A percentile compares a stretch with the other conserved stretches of the same genome.
Evolutionary conservation across 495 filamentous ascomycete species (phyloP).

Genomic region (Penicillium ochrochloron): DNA sequence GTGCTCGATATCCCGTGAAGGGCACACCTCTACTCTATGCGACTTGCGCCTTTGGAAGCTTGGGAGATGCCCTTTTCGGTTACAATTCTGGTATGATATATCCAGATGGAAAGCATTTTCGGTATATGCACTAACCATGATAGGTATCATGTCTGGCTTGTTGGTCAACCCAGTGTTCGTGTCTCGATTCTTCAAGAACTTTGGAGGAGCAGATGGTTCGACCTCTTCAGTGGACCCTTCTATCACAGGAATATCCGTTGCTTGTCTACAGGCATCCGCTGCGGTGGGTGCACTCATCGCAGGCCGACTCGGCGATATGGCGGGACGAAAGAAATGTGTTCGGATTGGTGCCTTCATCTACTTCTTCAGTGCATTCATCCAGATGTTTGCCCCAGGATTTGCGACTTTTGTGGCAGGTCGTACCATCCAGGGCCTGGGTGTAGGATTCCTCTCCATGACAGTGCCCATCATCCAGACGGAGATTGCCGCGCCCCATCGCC

Average conservation of each 20-base stretch:
- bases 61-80: not conserved
- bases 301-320: conserved; percentile 36
- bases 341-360: conserved; percentile 39
- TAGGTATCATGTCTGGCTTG: conserved; percentile 2
- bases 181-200: not conserved
- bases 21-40: not conserved
- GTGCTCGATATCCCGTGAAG: not conserved
- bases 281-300: not conserved
- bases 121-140: not conserved
- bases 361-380: conserved; percentile 39
- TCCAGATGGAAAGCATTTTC: not conserved
- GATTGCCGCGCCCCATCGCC: not conserved
- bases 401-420: conserved; percentile 34
- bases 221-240: not conserved
- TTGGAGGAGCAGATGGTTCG: not conserved
- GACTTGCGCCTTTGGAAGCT: not conserved
- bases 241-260: not conserved
- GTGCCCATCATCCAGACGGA: not conserved
- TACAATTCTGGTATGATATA: not conserved
- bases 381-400: conserved; percentile 37
- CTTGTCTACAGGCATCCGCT: not conserved
- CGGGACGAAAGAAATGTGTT: conserved; percentile 40
- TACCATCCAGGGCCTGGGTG: not conserved
- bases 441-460: conserved; percentile 1
- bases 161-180: not conserved